These are phyloP conservation scores for Hyaloperonospora arabidopsidis DNA, from an alignment of 352 stramenopile genomes.

Conservation along the genomic window DNA sequence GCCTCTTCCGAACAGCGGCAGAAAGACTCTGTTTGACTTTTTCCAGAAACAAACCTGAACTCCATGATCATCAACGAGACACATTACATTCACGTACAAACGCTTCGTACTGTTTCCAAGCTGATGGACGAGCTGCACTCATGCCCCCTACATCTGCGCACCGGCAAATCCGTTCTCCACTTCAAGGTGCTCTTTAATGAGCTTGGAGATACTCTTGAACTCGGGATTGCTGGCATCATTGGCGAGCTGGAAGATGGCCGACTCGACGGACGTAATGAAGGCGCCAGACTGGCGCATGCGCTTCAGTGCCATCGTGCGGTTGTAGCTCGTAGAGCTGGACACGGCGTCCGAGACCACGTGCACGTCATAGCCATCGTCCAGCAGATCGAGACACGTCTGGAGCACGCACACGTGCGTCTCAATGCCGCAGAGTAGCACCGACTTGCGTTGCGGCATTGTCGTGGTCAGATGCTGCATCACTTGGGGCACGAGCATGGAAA, in stretches of 20 bases:
- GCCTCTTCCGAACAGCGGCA: constrained; percentile 6
- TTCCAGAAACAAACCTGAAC: constrained; percentile 27
- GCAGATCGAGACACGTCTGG: constrained; percentile 94
- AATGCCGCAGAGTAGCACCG: constrained; percentile 94
- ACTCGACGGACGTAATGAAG: constrained; percentile 94
- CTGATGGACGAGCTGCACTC: constrained; percentile 4
- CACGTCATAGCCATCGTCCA: constrained; percentile 94
- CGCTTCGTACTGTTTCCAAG: constrained; percentile 12
- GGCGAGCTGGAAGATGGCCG: constrained; percentile 92
- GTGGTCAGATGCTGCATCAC: constrained; percentile 71
- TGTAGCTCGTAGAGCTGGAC: constrained; percentile 82
- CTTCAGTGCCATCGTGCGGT: constrained; percentile 89
- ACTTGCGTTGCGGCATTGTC: constrained; percentile 47
- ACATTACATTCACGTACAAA: constrained; percentile 5
- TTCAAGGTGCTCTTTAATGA: constrained; percentile 91
- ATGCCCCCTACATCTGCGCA: constrained; percentile 9
- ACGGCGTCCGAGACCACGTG: constrained; percentile 95
- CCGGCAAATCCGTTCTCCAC: constrained; percentile 49
- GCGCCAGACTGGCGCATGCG: constrained; percentile 90
- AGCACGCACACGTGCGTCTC: constrained; percentile 93
- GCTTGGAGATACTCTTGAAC: constrained; percentile 90
- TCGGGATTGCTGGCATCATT: constrained; percentile 84
- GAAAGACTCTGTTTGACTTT: constrained; percentile 40
- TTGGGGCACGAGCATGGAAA: constrained; percentile 96
- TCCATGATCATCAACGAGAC: constrained; percentile 5